Conservation (phyloP, 805 yeast species). For the Dipodascopsis tothii region DNA sequence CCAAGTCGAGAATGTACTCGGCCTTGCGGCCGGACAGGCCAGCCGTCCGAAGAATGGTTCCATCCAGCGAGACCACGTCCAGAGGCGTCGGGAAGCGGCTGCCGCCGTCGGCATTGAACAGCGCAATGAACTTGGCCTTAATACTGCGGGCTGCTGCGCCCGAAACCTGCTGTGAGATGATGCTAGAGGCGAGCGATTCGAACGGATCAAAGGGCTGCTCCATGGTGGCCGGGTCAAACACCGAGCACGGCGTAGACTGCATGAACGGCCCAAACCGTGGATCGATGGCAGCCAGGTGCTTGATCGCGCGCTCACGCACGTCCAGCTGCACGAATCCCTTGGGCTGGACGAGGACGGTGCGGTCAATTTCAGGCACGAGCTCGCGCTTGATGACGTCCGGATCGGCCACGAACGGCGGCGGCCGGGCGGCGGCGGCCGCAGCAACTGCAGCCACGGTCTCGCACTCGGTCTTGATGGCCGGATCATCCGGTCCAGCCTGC, state of each 20-base stretch:
- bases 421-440: too few relatives aligned
- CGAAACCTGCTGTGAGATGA: constrained; percentile 67
- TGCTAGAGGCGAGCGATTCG: constrained; percentile 39
- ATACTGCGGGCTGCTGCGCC: constrained; percentile 76
- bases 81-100: constrained; percentile 45
- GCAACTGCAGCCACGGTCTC: too few relatives aligned
- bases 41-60: constrained; percentile 47
- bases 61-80: constrained; percentile 36
- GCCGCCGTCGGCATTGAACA: constrained; percentile 30
- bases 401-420: too few relatives aligned
- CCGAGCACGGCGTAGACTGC: constrained; percentile 9
- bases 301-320: constrained; percentile 7
- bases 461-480: too few relatives aligned
- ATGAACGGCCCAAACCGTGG: constrained; percentile 12
- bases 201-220: constrained; percentile 31
- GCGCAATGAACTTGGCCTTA: constrained; percentile 38
- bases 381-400: too few relatives aligned
- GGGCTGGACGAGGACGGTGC: too few relatives aligned
- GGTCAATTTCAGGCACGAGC: too few relatives aligned
- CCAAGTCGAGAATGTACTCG: constrained; percentile 28
- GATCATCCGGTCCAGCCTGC: too few relatives aligned
- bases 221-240: constrained; percentile 6
- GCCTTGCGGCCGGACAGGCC: constrained; percentile 68
- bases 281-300: constrained; percentile 20
- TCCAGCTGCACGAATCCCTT: too few relatives aligned